These are phyloP conservation scores for Saccharum spontaneum DNA, from an alignment of 176 grass and related monocot genomes.

Conservation along the genomic window DNA sequence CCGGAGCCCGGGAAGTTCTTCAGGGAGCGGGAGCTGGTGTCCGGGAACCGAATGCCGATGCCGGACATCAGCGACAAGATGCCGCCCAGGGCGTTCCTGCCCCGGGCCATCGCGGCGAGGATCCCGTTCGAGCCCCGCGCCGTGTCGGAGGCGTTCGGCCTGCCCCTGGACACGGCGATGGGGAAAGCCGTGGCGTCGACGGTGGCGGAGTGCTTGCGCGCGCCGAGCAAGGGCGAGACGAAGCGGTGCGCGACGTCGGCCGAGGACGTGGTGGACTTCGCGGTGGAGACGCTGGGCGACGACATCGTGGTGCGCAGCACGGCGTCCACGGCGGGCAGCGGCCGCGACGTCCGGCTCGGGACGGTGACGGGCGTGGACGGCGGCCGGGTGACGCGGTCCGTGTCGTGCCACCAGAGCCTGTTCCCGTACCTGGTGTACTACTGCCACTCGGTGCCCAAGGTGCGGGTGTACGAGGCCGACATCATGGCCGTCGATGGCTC, in stretches of 20 bases:
- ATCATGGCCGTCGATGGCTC: slow-evolving; percentile 31
- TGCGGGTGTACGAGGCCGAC: slow-evolving; percentile 71
- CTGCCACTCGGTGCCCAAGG: slow-evolving; percentile 83
- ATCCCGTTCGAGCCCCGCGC: slow-evolving; percentile 55
- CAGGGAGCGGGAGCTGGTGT: slow-evolving; percentile 57
- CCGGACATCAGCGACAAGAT: slow-evolving; percentile 78
- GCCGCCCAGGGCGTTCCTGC: slow-evolving; percentile 67
- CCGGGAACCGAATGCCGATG: slow-evolving; percentile 69
- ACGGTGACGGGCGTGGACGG: slow-evolving; percentile 48
- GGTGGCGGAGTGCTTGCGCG: slow-evolving; percentile 53
- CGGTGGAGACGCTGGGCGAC: slow-evolving; percentile 64
- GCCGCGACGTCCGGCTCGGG: slow-evolving; percentile 53
- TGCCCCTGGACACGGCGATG: slow-evolving; percentile 57
- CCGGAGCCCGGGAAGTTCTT: slow-evolving; percentile 84
- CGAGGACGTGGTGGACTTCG: slow-evolving; percentile 83
- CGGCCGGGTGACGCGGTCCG: slow-evolving; percentile 58
- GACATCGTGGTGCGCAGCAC: slow-evolving; percentile 75
- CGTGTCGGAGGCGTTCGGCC: slow-evolving; percentile 45
- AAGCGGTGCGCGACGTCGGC: slow-evolving; percentile 75
- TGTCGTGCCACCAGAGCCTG: slow-evolving; percentile 89
- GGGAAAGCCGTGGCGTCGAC: slow-evolving; percentile 71
- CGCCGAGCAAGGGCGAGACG: slow-evolving; percentile 60
- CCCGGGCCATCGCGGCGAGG: slow-evolving; percentile 43
- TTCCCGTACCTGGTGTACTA: slow-evolving; percentile 94
- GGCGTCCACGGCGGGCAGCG: slow-evolving; percentile 50